phyloP scores from a whole-genome alignment of 208 protist genomes.

The Crithidia expoeki region DNA sequence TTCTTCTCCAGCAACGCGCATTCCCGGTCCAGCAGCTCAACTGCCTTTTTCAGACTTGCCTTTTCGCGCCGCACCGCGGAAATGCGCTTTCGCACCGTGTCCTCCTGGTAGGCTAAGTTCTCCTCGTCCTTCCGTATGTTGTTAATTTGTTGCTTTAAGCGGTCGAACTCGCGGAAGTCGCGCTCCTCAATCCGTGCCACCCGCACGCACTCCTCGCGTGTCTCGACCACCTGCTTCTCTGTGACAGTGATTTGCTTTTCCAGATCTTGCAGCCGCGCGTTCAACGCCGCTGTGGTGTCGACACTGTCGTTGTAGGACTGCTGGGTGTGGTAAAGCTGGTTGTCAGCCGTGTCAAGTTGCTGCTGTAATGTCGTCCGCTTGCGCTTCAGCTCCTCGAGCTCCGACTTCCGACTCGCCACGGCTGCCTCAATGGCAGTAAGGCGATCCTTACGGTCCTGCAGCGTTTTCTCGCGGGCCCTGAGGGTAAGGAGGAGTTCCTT shows the following conservation, averaged over 20 bases:
- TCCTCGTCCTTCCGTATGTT: conserved; percentile 82
- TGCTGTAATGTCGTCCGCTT: conserved; percentile 72
- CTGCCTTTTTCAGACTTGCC: conserved; percentile 66
- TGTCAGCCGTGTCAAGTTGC: conserved; percentile 90
- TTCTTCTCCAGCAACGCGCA: conserved; percentile 69
- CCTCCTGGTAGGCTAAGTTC: conserved; percentile 76
- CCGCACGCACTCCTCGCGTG: conserved; percentile 56
- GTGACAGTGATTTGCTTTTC: conserved; percentile 70
- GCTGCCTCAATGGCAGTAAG: conserved; percentile 29
- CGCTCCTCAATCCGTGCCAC: conserved; percentile 71
- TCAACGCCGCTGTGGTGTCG: conserved; percentile 87
- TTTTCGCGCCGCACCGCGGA: conserved; percentile 61
- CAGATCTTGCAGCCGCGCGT: conserved; percentile 77
- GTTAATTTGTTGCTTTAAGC: conserved; percentile 86
- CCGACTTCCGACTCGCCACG: conserved; percentile 49
- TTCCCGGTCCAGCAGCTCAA: conserved; percentile 68
- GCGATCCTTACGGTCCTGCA: conserved; percentile 50
- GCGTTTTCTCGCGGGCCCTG: conserved; percentile 60
- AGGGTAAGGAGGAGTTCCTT: conserved; percentile 84
- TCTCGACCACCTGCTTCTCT: conserved; percentile 75
- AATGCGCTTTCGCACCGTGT: conserved; percentile 68
- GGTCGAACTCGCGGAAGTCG: conserved; percentile 77
- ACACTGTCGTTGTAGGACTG: conserved; percentile 93
- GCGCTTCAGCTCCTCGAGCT: conserved; percentile 65
- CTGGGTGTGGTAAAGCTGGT: conserved; percentile 86